Evolutionary conservation across 2,329 filamentous ascomycete genomes (phyloP), one percentile per base, ranked within the genome.

Genomic region (Penicillium sp.): DNA sequence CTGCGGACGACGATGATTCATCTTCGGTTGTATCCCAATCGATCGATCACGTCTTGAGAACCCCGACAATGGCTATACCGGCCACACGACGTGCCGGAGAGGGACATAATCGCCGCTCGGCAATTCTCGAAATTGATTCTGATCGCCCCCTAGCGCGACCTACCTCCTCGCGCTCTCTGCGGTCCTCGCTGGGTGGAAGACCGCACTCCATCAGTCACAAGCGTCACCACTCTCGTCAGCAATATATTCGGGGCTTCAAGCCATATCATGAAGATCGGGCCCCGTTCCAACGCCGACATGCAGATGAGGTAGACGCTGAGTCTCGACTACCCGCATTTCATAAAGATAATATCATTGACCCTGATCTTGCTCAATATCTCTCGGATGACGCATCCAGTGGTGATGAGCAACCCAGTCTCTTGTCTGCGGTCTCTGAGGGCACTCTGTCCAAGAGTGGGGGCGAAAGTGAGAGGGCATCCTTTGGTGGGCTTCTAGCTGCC

Each of bases 341-440:
- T 71, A 91, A 94, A 68, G 94, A 99, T 77, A 97, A 94, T 69
- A 96, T 99, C 64, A 97, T 99, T 64, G 94, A 99, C 69, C 94
- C 94, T 1, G 94, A 99, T 67, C 79, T 99, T 51, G 93, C 92
- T 5, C 89, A 91, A 33, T 99, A 95, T 74, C 89, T 99, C 81
- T 99, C 94, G 7, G 94, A 99, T 70, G 87, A 90, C 64, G 91
- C 90, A 45, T 96, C 92, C 1, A 97, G 91, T 66, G 93, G 89
- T 36, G 92, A 96, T 65, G 92, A 99, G 62, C 90, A 95, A 65
- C 88, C 92, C 75, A 92, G 88, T 67, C 88, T 97, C 12, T 89
- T 96, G 73, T 77, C 82, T 22, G 87, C 89, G 1, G 86, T 91
- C n/a, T 85, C 82, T 54, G 82, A 83, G 44, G 86, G 87, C 55